These are phyloP conservation scores for Mucor ambiguus DNA, from an alignment of 371 early-diverging fungal genomes.

Conservation along the genomic window DNA sequence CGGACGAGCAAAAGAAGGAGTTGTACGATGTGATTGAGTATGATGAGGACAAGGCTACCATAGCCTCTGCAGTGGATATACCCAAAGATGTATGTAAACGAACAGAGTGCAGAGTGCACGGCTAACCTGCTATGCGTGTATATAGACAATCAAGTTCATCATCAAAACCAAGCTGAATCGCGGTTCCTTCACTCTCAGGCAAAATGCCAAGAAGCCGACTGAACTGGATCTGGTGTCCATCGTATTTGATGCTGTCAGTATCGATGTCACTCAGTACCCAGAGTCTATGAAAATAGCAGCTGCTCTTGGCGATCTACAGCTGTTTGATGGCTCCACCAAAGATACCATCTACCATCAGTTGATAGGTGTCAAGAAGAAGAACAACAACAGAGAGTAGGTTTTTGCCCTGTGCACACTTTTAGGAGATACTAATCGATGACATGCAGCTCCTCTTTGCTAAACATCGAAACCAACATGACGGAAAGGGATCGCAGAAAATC, in stretches of 20 bases:
- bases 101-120: too few species aligned
- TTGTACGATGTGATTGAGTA: constrained; percentile 85
- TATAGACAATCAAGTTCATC: constrained; percentile 59
- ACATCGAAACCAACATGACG: constrained; percentile 9
- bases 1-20: constrained; percentile 69
- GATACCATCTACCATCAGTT: constrained; percentile 46
- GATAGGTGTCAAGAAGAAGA: constrained; percentile 44
- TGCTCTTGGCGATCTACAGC: constrained; percentile 44
- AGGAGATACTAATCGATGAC: not conserved
- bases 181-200: constrained; percentile 70
- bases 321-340: constrained; percentile 43
- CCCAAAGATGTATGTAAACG: constrained; percentile 67
- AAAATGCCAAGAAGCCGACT: constrained; percentile 20
- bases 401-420: not conserved
- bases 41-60: constrained; percentile 63
- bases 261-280: constrained; percentile 39
- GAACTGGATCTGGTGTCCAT: constrained; percentile 59
- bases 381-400: constrained; percentile 22
- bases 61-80: constrained; percentile 61
- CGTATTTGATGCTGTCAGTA: constrained; percentile 67
- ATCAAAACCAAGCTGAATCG: constrained; percentile 63
- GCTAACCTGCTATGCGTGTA: not conserved
- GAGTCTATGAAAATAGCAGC: constrained; percentile 40
- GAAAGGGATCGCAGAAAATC: constrained; percentile 18
- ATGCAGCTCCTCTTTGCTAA: constrained; percentile 13